Base-by-base conservation (phyloP, 805 yeast species). In the Candida dajiaensis region DNA sequence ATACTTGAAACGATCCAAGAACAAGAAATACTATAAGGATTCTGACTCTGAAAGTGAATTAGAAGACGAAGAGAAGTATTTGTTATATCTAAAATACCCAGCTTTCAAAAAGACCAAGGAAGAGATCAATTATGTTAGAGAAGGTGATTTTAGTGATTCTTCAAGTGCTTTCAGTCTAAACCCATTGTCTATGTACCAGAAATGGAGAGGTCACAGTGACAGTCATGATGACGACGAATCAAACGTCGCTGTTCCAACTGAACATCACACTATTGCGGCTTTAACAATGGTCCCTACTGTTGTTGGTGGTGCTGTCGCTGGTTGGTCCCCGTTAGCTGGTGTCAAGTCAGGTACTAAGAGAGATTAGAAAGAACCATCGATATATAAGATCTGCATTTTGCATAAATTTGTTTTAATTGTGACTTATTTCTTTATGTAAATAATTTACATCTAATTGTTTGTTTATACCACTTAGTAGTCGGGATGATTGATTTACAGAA, bases 231-330 rank as follows among this genome's bases (percentile, higher is more conserved):
- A 51, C 21, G 40, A 53, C 9, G 58, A 51, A 26, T 44, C 58
- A 4, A 18, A 51, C 18, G 10, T 47, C 15, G 53, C 49, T 9
- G 10, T 38, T 3, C 42, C 38, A 7, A 47, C 42, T 41, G 38
- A 43, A n/a, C 35, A 46, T 15, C 61, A 60, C 38, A 63, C 69
- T 25, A 58, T 73, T 19, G 67, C 72, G 20, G 76, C 76, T 2
- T 55, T 73, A 45, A 68, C 76, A 1, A 72, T 77, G 74, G 78
- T 77, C 6, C 81, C 81, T 1, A 71, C 77, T 16, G 67, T 75
- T 45, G 79, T 77, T 11, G 78, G 80, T 25, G 81, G 81, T 33
- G 81, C 81, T 5, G 72, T 77, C 39, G 81, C 79, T 15, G 81
- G 81, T 6, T 72, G 77, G 76, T 64, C 68, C 9, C 62, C 65